Evolutionary conservation across 306 rosid genomes (phyloP).

Genomic region (Castanea sativa): DNA sequence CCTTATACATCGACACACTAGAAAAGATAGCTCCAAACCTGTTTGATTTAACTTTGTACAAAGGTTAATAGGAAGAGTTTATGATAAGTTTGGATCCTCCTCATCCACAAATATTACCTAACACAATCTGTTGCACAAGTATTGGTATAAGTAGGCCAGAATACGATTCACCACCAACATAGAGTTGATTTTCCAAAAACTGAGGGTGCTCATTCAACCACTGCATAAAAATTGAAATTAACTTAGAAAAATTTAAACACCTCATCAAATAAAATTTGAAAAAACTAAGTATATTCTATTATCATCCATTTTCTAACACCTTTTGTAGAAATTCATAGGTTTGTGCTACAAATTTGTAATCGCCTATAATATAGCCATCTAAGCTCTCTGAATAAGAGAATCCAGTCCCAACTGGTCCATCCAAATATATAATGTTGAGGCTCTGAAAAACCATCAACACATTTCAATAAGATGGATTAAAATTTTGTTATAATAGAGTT

Average conservation of each 20-base stretch:
- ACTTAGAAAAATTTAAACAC: too few relatives aligned
- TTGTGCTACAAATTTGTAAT: neutral
- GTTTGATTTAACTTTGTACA: neutral
- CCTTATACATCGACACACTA: neutral
- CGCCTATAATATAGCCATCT: neutral
- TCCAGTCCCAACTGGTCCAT: neutral
- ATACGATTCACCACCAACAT: conserved; percentile 23
- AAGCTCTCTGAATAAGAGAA: neutral
- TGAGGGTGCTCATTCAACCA: conserved; percentile 19
- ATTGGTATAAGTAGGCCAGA: conserved; percentile 19
- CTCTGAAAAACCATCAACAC: neutral
- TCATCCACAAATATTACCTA: conserved; percentile 1
- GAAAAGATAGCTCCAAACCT: neutral
- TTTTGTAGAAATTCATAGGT: neutral
- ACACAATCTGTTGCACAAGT: conserved; percentile 5
- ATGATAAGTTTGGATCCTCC: neutral
- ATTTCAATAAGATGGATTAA: neutral
- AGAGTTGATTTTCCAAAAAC: neutral
- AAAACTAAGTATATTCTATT: neutral
- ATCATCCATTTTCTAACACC: neutral
- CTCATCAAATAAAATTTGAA: neutral
- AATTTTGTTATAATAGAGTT: neutral
- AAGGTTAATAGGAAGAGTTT: neutral
- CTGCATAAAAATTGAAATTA: neutral
- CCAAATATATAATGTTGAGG: neutral